These are phyloP conservation scores for Rhodomyrtus tomentosa DNA, from an alignment of 345 rosid genomes.

Conservation along the genomic window DNA sequence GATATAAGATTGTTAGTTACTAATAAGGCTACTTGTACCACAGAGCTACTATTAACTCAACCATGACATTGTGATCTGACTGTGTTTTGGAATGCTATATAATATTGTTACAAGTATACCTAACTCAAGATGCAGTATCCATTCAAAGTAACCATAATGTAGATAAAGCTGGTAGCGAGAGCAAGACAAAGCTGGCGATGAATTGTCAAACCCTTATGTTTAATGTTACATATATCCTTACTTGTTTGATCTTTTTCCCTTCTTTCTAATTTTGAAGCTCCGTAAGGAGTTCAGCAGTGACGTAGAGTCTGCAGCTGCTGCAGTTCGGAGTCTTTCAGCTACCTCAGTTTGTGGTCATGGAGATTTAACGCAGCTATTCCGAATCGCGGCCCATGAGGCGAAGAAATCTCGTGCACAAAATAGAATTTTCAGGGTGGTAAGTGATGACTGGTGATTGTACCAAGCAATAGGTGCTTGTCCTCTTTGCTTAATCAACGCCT, in stretches of 20 bases:
- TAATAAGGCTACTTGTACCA: not conserved
- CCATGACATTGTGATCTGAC: not conserved
- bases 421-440: slow-evolving; percentile 80
- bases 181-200: not conserved
- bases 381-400: slow-evolving; percentile 79
- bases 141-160: not conserved
- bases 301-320: slow-evolving; percentile 51
- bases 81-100: not conserved
- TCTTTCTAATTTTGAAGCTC: slow-evolving; percentile 21
- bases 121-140: not conserved
- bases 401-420: slow-evolving; percentile 55
- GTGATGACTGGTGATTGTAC: not conserved
- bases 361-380: slow-evolving; percentile 78
- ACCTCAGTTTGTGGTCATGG: slow-evolving; percentile 55
- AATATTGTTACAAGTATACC: not conserved
- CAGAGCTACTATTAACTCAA: not conserved
- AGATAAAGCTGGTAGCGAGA: not conserved
- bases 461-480: not conserved
- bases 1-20: not conserved
- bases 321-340: slow-evolving; percentile 49
- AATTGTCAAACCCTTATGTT: not conserved
- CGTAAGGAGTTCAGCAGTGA: slow-evolving; percentile 75
- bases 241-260: not conserved
- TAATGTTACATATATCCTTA: not conserved
- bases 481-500: not conserved